phyloP scores from a whole-genome alignment of 345 rosid genomes.

The Lumnitzera racemosa region DNA sequence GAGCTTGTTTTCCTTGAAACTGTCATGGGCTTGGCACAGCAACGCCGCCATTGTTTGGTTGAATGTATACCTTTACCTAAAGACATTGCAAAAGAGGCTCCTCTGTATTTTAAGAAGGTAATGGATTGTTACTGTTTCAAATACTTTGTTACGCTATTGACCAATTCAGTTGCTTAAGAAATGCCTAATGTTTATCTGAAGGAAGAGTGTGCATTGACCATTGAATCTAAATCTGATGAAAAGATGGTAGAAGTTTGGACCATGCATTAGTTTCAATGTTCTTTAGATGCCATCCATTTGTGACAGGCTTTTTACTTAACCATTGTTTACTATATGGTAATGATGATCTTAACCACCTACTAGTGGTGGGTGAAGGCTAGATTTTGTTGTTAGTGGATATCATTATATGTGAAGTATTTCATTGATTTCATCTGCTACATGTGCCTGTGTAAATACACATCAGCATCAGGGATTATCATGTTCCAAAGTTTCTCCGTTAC shows the following conservation, averaged over 20 bases:
- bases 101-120: conserved; percentile 82
- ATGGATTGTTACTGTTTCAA: conserved; percentile 3
- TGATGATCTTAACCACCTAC: too few relatives aligned
- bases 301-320: too few relatives aligned
- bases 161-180: not conserved
- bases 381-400: too few relatives aligned
- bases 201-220: too few relatives aligned
- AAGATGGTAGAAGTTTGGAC: too few relatives aligned
- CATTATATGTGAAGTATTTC: too few relatives aligned
- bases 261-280: not conserved
- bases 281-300: not conserved
- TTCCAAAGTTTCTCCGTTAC: not conserved
- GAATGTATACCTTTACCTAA: conserved; percentile 79
- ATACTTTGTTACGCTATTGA: not conserved
- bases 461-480: not conserved
- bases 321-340: too few relatives aligned
- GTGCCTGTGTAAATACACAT: not conserved
- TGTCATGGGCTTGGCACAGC: conserved; percentile 72
- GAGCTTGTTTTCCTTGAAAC: conserved; percentile 83
- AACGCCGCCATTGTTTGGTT: conserved; percentile 75
- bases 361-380: too few relatives aligned
- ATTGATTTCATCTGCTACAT: too few relatives aligned
- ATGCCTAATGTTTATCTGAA: not conserved
- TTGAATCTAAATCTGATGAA: too few relatives aligned
- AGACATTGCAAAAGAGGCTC: conserved; percentile 68